These are phyloP conservation scores for Metarhizium brunneum DNA, from an alignment of 2,329 filamentous ascomycete species.

Conservation along the genomic window DNA sequence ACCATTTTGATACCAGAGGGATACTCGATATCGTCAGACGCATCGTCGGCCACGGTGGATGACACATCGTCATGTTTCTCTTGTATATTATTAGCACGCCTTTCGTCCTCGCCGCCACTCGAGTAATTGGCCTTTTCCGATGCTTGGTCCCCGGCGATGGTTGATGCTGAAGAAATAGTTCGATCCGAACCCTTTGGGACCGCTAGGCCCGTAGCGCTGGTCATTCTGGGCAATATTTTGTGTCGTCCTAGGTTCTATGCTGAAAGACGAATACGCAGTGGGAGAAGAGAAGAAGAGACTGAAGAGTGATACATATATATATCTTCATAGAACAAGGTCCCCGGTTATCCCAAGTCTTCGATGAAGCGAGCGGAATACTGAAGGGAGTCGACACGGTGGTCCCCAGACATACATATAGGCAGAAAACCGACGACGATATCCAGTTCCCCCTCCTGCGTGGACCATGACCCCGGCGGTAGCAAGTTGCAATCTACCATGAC, in stretches of 20 bases:
- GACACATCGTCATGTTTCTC: slow-evolving; percentile 6
- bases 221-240: not conserved
- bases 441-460: not conserved
- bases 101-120: slow-evolving; percentile 8
- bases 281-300: too few relatives aligned
- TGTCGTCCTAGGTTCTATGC: not conserved
- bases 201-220: slow-evolving; percentile 9
- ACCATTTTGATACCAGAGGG: slow-evolving; percentile 28
- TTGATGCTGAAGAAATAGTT: slow-evolving; percentile 20
- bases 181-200: slow-evolving; percentile 14
- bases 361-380: not conserved
- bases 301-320: too few relatives aligned
- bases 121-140: slow-evolving; percentile 17
- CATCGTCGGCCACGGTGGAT: slow-evolving; percentile 6
- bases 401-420: not conserved
- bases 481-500: not conserved
- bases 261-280: not conserved
- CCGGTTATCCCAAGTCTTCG: not conserved
- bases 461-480: not conserved
- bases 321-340: not conserved
- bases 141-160: slow-evolving; percentile 18
- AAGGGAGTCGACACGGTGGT: not conserved
- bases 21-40: slow-evolving; percentile 24
- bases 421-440: not conserved
- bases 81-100: not conserved